These are phyloP conservation scores for Volvox reticuliferus DNA, from an alignment of 139 green algal genomes.

Conservation along the genomic window DNA sequence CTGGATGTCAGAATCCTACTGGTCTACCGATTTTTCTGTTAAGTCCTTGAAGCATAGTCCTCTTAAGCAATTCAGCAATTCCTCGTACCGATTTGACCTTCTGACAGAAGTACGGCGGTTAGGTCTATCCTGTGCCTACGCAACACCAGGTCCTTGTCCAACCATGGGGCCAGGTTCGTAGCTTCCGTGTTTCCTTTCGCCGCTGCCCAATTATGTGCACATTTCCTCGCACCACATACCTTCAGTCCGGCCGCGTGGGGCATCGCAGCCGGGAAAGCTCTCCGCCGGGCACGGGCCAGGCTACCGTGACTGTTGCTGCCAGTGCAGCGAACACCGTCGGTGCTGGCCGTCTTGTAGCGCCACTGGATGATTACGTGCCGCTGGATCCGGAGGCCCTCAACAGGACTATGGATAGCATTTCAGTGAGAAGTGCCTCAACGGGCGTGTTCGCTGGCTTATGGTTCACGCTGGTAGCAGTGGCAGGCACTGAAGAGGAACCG, in stretches of 20 bases:
- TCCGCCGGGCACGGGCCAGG: not conserved
- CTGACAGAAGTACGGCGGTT: no score
- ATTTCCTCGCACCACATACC: not conserved
- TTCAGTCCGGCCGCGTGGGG: not conserved
- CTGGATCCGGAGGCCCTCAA: slow-evolving; percentile 7
- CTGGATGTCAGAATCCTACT: no score
- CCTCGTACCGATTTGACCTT: no score
- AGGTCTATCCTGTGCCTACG: no score
- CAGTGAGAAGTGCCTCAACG: not conserved
- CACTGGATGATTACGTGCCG: slow-evolving; percentile 22
- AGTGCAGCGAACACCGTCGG: not conserved
- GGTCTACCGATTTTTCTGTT: no score
- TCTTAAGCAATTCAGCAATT: no score
- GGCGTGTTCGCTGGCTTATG: slow-evolving; percentile 38
- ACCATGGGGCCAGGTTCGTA: no score
- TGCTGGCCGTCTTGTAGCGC: not conserved
- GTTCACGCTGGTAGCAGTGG: slow-evolving; percentile 31
- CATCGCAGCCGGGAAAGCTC: not conserved
- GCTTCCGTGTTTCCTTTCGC: no score
- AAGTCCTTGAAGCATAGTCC: no score
- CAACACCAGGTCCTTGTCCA: no score
- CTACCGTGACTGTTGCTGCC: not conserved
- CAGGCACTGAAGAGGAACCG: slow-evolving; percentile 8
- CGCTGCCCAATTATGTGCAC: not conserved
- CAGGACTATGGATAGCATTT: not conserved